Evolutionary conservation across 768 basidiomycete species (phyloP).

Genomic region (Tylopilus balloui): DNA sequence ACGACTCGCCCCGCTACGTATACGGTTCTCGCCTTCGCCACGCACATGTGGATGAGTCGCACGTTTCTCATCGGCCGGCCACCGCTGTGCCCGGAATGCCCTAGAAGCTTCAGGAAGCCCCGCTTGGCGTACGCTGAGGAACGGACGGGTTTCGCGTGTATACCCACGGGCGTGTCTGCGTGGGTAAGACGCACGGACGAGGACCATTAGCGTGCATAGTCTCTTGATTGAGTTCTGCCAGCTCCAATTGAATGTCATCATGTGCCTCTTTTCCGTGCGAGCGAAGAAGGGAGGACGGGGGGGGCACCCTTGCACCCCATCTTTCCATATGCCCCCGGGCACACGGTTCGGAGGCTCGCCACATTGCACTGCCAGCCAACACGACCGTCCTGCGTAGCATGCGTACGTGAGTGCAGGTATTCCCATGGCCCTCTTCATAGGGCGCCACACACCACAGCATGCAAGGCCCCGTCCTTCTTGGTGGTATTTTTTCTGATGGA

Average conservation of each 20-base stretch:
- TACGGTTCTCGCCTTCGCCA: background rate
- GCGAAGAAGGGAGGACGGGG: background rate
- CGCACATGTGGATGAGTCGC: background rate
- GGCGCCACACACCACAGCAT: background rate
- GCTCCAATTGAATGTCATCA: constrained; percentile 15
- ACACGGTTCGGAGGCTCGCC: too few species aligned
- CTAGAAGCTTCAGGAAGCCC: background rate
- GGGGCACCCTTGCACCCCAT: too few species aligned
- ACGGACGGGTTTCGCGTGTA: background rate
- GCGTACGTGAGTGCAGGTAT: too few species aligned
- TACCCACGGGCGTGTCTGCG: constrained; percentile 7
- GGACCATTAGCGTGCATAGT: too few species aligned
- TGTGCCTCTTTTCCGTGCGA: constrained; percentile 5
- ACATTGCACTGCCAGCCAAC: too few species aligned
- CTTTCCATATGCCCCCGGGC: too few species aligned
- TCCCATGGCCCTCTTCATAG: background rate
- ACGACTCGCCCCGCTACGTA: too few species aligned
- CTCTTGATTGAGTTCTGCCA: constrained; percentile 16
- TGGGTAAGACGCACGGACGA: constrained; percentile 6
- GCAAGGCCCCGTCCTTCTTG: too few species aligned
- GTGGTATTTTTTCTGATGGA: too few species aligned
- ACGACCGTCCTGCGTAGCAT: too few species aligned
- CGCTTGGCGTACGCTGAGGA: background rate
- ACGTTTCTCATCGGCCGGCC: background rate
- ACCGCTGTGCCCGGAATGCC: background rate